These are phyloP conservation scores for Sanghuangporus baumii DNA, from an alignment of 1,284 basidiomycete species.

Conservation along the genomic window DNA sequence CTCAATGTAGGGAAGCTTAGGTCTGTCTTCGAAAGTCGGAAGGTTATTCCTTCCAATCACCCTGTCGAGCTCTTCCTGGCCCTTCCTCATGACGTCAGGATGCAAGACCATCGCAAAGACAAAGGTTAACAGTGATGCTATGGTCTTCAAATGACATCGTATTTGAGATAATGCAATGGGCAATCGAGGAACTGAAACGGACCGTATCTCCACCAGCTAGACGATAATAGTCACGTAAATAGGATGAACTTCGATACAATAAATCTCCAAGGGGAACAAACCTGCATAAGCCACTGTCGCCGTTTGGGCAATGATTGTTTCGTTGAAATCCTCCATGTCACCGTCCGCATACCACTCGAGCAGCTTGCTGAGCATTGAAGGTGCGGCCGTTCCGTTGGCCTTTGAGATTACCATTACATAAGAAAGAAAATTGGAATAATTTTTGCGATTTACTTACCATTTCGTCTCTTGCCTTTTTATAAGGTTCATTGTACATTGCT, in stretches of 20 bases:
- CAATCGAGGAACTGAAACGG: background rate
- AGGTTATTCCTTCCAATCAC: constrained; percentile 4
- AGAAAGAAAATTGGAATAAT: background rate
- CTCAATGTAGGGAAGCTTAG: background rate
- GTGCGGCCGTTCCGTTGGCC: background rate
- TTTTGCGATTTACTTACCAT: constrained; percentile 1
- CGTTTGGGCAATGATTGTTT: background rate
- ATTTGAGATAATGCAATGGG: background rate
- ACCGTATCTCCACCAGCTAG: background rate
- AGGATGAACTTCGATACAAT: background rate
- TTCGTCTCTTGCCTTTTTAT: constrained; percentile 6
- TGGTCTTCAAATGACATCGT: background rate
- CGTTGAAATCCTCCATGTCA: constrained; percentile 2
- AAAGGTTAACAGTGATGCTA: background rate
- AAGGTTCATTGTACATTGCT: constrained; percentile 6
- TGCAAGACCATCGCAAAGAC: background rate
- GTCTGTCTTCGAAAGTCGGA: constrained; percentile 1
- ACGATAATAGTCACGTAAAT: background rate
- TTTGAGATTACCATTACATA: background rate
- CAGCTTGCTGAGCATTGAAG: constrained; percentile 12
- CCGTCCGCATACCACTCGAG: constrained; percentile 4
- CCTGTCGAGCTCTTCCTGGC: constrained; percentile 6
- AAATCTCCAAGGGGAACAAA: background rate
- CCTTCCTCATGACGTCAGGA: background rate
- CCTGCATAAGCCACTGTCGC: background rate